Evolutionary conservation across 2,329 filamentous ascomycete genomes (phyloP), one percentile per base, ranked within the genome.

Genomic region (Colletotrichum liaoningense): DNA sequence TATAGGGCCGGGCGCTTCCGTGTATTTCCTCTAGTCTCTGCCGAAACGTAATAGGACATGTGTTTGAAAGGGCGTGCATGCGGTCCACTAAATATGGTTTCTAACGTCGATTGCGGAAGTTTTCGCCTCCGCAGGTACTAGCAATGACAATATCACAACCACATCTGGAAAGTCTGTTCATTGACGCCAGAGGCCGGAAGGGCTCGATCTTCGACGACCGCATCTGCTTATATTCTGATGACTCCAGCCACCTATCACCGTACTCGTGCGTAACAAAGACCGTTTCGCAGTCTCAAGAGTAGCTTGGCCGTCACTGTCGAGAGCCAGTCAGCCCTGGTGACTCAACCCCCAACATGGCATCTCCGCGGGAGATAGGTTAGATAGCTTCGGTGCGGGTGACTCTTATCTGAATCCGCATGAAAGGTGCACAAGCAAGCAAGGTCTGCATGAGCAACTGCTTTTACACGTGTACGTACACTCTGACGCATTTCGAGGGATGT

Each of bases 61-160:
- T 63, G 55, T 54, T 9, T 30, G 3, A 42, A 72, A 72, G 64
- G 69, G 69, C 64, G 69, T 24, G 69, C 69, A 38, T 24, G 57
- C 30, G 67, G 14, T 63, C 64, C 64, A 72, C 69, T 72, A 52
- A 52, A 58, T 35, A 12, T 33, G 35, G 58, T 68, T 63, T 65
- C 14, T 56, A 14, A 12, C 8, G 9, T 52, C 46, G 33, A 52
- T 9, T 57, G 22, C 8, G 64, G 64, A 28, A 57, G 16, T 58
- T 60, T 9, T 66, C 62, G 62, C 62, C 67, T 66, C 30, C 6
- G 33, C 28, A 12, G 2, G 3, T 14, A 2, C 11, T 28, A 4
- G 57, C 12, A 26, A 35, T 35, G 30, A 11, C 26, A 5, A 42
- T 38, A 1, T 42, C 38, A 42, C 38, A 42, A 42, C 38, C 14